Conservation (phyloP, 768 basidiomycete genomes). For the Kwoniella mangroviensis region DNA sequence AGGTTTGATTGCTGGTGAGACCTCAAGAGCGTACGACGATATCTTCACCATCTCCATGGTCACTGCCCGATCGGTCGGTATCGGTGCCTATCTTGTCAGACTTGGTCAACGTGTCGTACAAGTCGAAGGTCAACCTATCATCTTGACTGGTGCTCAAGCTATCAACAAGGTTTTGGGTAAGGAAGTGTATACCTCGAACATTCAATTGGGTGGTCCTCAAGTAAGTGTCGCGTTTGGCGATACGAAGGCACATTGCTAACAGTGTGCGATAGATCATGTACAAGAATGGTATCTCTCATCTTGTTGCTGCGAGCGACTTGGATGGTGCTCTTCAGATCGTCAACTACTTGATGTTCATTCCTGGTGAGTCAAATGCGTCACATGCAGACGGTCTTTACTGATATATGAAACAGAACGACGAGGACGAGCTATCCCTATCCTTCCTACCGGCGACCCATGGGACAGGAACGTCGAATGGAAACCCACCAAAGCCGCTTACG, state of each 20-base stretch:
- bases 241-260: constrained; percentile 4
- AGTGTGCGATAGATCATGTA: constrained; percentile 75
- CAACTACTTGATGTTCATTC: constrained; percentile 92
- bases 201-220: constrained; percentile 99
- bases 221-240: constrained; percentile 21
- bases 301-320: constrained; percentile 91
- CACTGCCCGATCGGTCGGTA: constrained; percentile 97
- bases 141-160: constrained; percentile 93
- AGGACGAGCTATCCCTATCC: constrained; percentile 76
- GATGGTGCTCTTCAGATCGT: constrained; percentile 93
- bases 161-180: constrained; percentile 98
- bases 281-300: constrained; percentile 98
- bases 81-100: constrained; percentile 97
- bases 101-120: constrained; percentile 97
- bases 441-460: constrained; percentile 76
- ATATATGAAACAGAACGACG: constrained; percentile 60
- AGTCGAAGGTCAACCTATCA: constrained; percentile 99
- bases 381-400: constrained; percentile 9
- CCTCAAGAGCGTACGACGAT: constrained; percentile 96
- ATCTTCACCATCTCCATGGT: constrained; percentile 99
- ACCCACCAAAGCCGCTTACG: constrained; percentile 89
- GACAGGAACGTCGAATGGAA: constrained; percentile 88
- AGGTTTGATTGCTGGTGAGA: constrained; percentile 97
- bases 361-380: constrained; percentile 60
- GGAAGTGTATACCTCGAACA: constrained; percentile 97